Percentiles rank a stretch among this genome's conserved stretches.
phyloP scores from a whole-genome alignment of 345 rosid genomes.

The Limnanthes douglasii region DNA sequence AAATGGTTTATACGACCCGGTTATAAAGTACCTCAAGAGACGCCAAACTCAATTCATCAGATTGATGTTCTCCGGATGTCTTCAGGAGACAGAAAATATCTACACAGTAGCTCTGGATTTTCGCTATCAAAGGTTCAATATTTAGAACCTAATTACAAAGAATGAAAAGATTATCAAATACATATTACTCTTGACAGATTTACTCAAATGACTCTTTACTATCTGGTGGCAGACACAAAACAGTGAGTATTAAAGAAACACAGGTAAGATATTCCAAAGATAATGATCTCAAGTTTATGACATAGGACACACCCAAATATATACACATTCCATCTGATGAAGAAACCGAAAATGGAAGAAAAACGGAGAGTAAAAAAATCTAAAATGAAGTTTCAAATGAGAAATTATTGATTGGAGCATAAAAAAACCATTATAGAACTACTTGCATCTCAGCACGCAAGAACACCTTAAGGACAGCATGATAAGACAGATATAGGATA shows the following conservation, averaged over 20 bases:
- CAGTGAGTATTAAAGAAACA: neutral
- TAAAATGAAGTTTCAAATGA: no score
- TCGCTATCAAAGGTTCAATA: conserved; percentile 51
- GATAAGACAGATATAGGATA: neutral
- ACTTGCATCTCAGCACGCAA: neutral
- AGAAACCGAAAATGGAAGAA: no score
- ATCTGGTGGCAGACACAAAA: neutral
- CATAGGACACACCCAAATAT: no score
- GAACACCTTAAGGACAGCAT: neutral
- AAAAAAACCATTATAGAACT: neutral
- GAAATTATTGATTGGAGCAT: no score
- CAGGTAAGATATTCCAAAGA: neutral
- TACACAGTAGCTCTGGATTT: conserved; percentile 38
- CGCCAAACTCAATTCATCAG: conserved; percentile 48
- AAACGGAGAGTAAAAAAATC: no score
- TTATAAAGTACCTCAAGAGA: conserved; percentile 67
- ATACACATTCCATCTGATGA: no score
- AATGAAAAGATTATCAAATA: conserved; percentile 5
- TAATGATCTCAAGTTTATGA: neutral
- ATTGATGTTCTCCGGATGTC: conserved; percentile 30
- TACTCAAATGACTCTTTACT: neutral
- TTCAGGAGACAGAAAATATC: conserved; percentile 46
- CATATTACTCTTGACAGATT: neutral
- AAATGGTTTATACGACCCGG: no score
- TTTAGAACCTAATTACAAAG: conserved; percentile 51